Evolutionary conservation across 1,139 yeast genomes (phyloP).

Genomic region (Ogataea hybrid): DNA sequence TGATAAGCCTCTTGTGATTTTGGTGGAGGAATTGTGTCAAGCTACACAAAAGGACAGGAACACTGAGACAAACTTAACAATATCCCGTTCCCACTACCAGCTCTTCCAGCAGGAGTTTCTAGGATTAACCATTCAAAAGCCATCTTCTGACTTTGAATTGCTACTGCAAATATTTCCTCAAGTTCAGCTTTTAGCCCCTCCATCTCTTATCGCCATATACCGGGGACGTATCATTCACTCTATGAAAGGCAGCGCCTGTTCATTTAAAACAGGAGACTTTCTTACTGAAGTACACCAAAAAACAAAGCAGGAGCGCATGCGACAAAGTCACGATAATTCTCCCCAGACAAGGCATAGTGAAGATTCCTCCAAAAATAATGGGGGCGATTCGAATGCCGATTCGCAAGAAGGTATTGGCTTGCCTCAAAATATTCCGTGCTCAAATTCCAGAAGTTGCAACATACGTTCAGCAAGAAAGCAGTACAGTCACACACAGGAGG

Average conservation of each 20-base stretch:
- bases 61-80: constrained; percentile 18
- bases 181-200: constrained; percentile 1
- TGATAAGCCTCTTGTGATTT: constrained; percentile 43
- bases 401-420: no score
- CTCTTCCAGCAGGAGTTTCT: not conserved
- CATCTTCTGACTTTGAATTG: not conserved
- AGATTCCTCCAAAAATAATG: no score
- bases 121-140: not conserved
- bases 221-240: not conserved
- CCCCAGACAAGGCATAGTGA: no score
- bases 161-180: constrained; percentile 1
- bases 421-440: no score
- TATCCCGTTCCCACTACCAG: not conserved
- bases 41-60: not conserved
- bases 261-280: not conserved
- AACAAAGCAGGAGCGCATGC: no score
- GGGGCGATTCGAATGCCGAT: no score
- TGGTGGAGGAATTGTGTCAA: constrained; percentile 22
- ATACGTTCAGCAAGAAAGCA: no score
- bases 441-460: no score
- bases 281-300: no score
- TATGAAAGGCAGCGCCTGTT: not conserved
- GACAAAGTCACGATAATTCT: no score
- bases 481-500: no score
- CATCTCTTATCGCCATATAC: constrained; percentile 2